A percentile compares a stretch with the other conserved stretches of the same genome.
phyloP scores from a whole-genome alignment of 805 yeast genomes.

The Lipomyces japonicus region DNA sequence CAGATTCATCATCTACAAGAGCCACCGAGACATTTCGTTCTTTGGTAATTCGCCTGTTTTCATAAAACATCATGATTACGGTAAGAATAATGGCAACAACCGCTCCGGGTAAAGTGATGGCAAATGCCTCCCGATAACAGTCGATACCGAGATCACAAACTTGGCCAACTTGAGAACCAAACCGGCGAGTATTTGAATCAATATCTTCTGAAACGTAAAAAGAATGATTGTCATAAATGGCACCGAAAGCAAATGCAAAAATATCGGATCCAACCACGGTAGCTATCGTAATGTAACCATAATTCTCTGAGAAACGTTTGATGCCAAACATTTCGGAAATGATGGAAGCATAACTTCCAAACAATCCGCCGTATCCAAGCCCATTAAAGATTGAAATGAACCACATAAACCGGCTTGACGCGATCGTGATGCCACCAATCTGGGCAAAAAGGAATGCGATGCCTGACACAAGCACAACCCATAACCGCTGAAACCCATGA shows the following conservation, averaged over 20 bases:
- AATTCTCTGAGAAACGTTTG: slow-evolving; percentile 60
- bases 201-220: slow-evolving; percentile 19
- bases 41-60: background rate
- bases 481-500: slow-evolving; percentile 47
- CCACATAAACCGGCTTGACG: slow-evolving; percentile 43
- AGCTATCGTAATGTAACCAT: slow-evolving; percentile 68
- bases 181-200: slow-evolving; percentile 18
- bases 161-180: slow-evolving; percentile 25
- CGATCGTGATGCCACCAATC: slow-evolving; percentile 43
- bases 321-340: slow-evolving; percentile 73
- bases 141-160: slow-evolving; percentile 23
- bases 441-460: slow-evolving; percentile 50
- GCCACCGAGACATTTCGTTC: too few relatives aligned
- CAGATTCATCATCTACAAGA: too few relatives aligned
- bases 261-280: slow-evolving; percentile 54
- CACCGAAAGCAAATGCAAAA: slow-evolving; percentile 62
- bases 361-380: slow-evolving; percentile 66
- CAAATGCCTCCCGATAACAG: slow-evolving; percentile 27
- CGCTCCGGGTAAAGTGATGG: slow-evolving; percentile 25
- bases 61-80: slow-evolving; percentile 14
- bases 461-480: slow-evolving; percentile 54
- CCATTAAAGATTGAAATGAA: slow-evolving; percentile 58
- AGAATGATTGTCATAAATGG: slow-evolving; percentile 52
- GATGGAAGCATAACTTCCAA: slow-evolving; percentile 71
- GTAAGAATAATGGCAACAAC: slow-evolving; percentile 15